phyloP scores from a whole-genome alignment of 106 monocot species.

The Acanthochlamys bracteata region DNA sequence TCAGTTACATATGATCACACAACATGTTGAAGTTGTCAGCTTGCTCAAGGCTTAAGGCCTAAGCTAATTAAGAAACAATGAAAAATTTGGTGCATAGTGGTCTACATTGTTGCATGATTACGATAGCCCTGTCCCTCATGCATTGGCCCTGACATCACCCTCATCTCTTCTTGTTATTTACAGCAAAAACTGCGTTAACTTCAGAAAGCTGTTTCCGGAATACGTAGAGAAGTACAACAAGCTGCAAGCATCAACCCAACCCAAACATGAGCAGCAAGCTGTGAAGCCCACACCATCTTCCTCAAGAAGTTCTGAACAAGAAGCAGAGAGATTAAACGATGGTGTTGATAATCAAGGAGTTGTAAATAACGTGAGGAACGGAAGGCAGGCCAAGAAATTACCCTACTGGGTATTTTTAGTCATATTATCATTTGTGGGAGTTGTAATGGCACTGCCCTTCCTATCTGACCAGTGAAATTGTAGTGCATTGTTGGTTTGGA shows the following conservation, averaged over 20 bases:
- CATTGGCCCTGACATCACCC: not conserved
- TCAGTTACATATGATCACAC: not conserved
- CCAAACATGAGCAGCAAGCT: conserved; percentile 6
- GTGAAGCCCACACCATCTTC: conserved; percentile 1
- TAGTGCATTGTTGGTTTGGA: not conserved
- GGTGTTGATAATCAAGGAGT: not conserved
- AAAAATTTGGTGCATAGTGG: too few species aligned
- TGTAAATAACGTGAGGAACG: conserved; percentile 14
- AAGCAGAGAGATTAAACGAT: not conserved
- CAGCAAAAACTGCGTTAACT: conserved; percentile 87
- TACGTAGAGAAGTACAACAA: conserved; percentile 71
- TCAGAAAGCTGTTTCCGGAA: conserved; percentile 91
- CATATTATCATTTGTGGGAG: conserved; percentile 61
- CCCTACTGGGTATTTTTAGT: conserved; percentile 72
- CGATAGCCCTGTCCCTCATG: too few species aligned
- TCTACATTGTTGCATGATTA: too few species aligned
- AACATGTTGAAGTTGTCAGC: not conserved
- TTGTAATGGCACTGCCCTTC: conserved; percentile 88
- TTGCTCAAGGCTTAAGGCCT: too few species aligned
- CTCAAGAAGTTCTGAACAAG: not conserved
- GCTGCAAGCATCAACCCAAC: conserved; percentile 17
- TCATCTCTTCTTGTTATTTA: not conserved
- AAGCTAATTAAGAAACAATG: too few species aligned
- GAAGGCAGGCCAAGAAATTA: conserved; percentile 36
- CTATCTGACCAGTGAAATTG: conserved; percentile 31